Conservation (phyloP, 2,329 filamentous ascomycete species). For the Fusarium sp. region DNA sequence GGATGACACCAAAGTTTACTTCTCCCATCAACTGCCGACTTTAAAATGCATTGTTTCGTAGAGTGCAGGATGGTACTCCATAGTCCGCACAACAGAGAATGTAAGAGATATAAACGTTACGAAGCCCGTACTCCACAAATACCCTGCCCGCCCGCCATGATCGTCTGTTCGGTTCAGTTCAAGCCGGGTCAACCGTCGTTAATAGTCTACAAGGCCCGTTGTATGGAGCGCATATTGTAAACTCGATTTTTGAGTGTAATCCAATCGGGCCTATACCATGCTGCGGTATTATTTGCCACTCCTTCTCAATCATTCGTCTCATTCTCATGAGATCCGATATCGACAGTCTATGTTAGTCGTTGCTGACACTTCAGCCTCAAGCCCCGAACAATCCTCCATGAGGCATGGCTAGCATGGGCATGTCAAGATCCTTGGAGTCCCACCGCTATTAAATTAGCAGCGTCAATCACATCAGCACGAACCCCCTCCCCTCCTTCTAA, state of each 20-base stretch:
- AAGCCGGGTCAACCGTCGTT: neutral
- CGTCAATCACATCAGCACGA: slow-evolving; percentile 19
- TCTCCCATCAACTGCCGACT: neutral
- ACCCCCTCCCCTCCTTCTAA: slow-evolving; percentile 5
- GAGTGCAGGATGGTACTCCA: neutral
- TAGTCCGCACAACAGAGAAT: neutral
- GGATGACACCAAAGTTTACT: neutral
- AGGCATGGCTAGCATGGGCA: neutral
- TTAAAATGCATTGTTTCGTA: neutral
- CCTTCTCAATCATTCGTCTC: neutral
- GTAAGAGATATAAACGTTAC: neutral
- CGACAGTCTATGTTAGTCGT: neutral
- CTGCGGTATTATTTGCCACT: neutral
- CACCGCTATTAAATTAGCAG: slow-evolving; percentile 21
- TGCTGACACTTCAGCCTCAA: slow-evolving; percentile 2
- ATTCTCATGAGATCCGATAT: neutral
- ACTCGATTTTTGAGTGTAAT: neutral
- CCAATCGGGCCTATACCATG: neutral
- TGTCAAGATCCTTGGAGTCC: neutral
- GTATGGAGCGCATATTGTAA: slow-evolving; percentile 22
- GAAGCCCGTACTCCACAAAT: neutral
- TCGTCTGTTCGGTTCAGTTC: neutral
- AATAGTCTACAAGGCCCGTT: neutral
- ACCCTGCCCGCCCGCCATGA: slow-evolving; percentile 5
- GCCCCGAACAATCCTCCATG: slow-evolving; percentile 13